Conservation (phyloP, 495 filamentous ascomycete species). For the Annulohypoxylon maeteangense region DNA sequence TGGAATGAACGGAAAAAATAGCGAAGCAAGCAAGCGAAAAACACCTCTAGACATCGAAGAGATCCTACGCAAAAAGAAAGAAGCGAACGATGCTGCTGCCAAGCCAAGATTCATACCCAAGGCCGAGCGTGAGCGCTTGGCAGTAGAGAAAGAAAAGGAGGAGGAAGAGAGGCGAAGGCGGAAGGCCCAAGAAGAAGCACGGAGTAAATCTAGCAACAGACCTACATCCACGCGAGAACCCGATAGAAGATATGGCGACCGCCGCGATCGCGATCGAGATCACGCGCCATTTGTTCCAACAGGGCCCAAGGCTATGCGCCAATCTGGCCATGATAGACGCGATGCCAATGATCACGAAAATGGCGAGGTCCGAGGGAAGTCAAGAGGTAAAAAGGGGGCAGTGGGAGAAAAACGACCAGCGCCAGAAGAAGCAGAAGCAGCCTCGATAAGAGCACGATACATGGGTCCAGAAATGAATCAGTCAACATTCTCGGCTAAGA, state of each 20-base stretch:
- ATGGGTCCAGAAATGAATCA: slow-evolving; percentile 91
- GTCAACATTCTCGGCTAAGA: slow-evolving; percentile 93
- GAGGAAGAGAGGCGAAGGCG: slow-evolving; percentile 74
- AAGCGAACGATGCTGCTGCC: slow-evolving; percentile 58
- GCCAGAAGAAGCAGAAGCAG: slow-evolving; percentile 78
- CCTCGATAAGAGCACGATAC: slow-evolving; percentile 82
- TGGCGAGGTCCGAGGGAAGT: slow-evolving; percentile 52
- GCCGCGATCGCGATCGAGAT: slow-evolving; percentile 43
- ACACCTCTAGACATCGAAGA: slow-evolving; percentile 60
- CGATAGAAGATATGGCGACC: slow-evolving; percentile 37
- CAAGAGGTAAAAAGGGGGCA: slow-evolving; percentile 45
- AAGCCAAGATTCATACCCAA: slow-evolving; percentile 94
- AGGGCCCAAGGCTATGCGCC: slow-evolving; percentile 80
- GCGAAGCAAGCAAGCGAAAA: slow-evolving; percentile 41
- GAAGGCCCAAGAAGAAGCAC: slow-evolving; percentile 63
- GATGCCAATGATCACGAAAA: slow-evolving; percentile 65
- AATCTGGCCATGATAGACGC: slow-evolving; percentile 60
- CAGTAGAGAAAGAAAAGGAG: slow-evolving; percentile 84
- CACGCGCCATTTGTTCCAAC: slow-evolving; percentile 68
- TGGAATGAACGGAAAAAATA: slow-evolving; percentile 22
- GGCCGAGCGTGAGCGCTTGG: slow-evolving; percentile 85
- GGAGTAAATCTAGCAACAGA: slow-evolving; percentile 35
- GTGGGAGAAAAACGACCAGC: slow-evolving; percentile 65
- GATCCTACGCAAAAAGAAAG: slow-evolving; percentile 58
- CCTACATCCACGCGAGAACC: slow-evolving; percentile 1